phyloP scores from a whole-genome alignment of 495 filamentous ascomycete genomes.

The Hyaloscypha hepaticicola region DNA sequence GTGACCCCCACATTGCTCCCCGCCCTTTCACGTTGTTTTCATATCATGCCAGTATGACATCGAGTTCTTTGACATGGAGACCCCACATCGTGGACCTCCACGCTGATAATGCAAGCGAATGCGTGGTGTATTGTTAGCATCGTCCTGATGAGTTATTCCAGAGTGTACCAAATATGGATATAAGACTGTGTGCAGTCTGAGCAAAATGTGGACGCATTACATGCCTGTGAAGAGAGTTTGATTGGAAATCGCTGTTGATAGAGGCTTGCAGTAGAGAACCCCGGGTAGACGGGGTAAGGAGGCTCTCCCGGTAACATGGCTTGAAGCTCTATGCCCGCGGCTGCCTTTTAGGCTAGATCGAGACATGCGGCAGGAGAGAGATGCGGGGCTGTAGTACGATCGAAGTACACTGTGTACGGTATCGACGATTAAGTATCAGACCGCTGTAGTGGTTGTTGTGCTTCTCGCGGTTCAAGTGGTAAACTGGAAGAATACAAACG shows the following conservation, averaged over 20 bases:
- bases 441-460: too few species aligned
- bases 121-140: not conserved
- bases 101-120: not conserved
- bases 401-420: too few species aligned
- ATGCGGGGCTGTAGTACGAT: not conserved
- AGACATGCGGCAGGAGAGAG: not conserved
- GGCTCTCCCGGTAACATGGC: not conserved
- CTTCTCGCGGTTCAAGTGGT: too few species aligned
- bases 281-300: not conserved
- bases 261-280: not conserved
- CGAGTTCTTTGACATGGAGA: not conserved
- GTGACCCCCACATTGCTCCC: not conserved
- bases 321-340: not conserved
- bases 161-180: not conserved
- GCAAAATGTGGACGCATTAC: not conserved
- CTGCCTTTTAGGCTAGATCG: not conserved
- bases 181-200: not conserved
- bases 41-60: constrained; percentile 6
- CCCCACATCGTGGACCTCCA: constrained; percentile 8
- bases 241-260: not conserved
- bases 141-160: not conserved
- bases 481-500: not conserved
- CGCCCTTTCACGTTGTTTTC: not conserved
- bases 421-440: too few species aligned
- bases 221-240: not conserved